A percentile compares a stretch with the other conserved stretches of the same genome.
Conservation (phyloP, 1,284 basidiomycete species). For the Heterobasidion parviporum region DNA sequence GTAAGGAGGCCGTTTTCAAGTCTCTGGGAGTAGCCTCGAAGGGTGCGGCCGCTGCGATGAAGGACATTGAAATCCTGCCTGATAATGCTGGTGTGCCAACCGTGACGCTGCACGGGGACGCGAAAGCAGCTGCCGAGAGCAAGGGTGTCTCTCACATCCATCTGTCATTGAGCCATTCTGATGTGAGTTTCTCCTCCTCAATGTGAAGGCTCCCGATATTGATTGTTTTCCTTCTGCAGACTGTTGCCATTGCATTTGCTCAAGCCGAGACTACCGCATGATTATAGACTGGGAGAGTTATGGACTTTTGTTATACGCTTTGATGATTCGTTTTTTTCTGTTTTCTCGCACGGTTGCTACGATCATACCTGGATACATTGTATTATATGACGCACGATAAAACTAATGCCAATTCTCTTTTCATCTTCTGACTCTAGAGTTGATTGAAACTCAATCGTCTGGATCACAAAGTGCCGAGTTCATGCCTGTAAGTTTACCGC, state of each 20-base stretch:
- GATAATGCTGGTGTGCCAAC: conserved; percentile 61
- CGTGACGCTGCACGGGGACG: conserved; percentile 80
- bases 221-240: conserved; percentile 30
- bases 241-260: conserved; percentile 75
- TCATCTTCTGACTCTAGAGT: not conserved
- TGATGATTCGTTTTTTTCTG: not conserved
- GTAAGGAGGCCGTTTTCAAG: conserved; percentile 98
- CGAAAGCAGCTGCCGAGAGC: conserved; percentile 60
- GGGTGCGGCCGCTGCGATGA: conserved; percentile 89
- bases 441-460: no score
- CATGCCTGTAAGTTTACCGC: no score
- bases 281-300: not conserved
- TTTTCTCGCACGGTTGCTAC: not conserved
- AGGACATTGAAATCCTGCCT: conserved; percentile 93
- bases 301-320: not conserved
- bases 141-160: conserved; percentile 74
- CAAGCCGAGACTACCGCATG: conserved; percentile 38
- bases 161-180: conserved; percentile 88
- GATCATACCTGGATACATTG: not conserved
- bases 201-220: not conserved
- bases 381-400: not conserved
- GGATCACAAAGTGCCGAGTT: no score
- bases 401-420: not conserved
- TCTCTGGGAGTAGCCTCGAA: conserved; percentile 87
- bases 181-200: conserved; percentile 40